A percentile compares a stretch with the other conserved stretches of the same genome.
phyloP scores from a whole-genome alignment of 2,329 filamentous ascomycete species.

The Fusarium sp. region DNA sequence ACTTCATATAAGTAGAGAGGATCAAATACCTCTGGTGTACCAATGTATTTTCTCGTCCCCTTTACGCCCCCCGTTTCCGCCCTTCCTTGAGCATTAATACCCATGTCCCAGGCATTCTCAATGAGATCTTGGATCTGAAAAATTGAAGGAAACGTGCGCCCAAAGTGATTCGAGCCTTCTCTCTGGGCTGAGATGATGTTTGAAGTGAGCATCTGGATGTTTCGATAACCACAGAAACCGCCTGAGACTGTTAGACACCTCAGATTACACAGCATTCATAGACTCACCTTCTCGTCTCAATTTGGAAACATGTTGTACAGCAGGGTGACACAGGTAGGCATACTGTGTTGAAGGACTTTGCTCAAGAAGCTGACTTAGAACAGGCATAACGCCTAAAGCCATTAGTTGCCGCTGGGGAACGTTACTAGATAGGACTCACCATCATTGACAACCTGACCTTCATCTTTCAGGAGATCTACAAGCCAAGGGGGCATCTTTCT shows the following conservation, averaged over 20 bases:
- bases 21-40: slow-evolving; percentile 79
- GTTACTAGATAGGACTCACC: slow-evolving; percentile 49
- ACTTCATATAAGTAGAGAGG: background rate
- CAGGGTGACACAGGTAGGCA: slow-evolving; percentile 82
- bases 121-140: slow-evolving; percentile 87
- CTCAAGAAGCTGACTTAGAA: slow-evolving; percentile 70
- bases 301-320: slow-evolving; percentile 83
- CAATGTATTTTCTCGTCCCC: slow-evolving; percentile 94
- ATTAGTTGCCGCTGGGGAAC: slow-evolving; percentile 14
- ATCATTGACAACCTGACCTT: slow-evolving; percentile 64
- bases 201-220: slow-evolving; percentile 90
- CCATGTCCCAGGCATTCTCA: slow-evolving; percentile 87
- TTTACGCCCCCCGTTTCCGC: slow-evolving; percentile 86
- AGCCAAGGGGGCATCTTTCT: slow-evolving; percentile 79
- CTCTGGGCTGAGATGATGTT: slow-evolving; percentile 72
- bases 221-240: slow-evolving; percentile 94
- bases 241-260: slow-evolving; percentile 56
- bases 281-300: slow-evolving; percentile 73
- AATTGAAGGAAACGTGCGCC: slow-evolving; percentile 74
- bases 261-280: too few relatives aligned
- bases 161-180: slow-evolving; percentile 69
- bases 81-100: slow-evolving; percentile 79
- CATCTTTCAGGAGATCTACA: slow-evolving; percentile 67
- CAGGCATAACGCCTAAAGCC: slow-evolving; percentile 64
- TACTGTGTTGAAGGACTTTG: slow-evolving; percentile 69